Evolutionary conservation across 2,329 filamentous ascomycete genomes (phyloP).

Genomic region (Dendrostoma leiphaemia): DNA sequence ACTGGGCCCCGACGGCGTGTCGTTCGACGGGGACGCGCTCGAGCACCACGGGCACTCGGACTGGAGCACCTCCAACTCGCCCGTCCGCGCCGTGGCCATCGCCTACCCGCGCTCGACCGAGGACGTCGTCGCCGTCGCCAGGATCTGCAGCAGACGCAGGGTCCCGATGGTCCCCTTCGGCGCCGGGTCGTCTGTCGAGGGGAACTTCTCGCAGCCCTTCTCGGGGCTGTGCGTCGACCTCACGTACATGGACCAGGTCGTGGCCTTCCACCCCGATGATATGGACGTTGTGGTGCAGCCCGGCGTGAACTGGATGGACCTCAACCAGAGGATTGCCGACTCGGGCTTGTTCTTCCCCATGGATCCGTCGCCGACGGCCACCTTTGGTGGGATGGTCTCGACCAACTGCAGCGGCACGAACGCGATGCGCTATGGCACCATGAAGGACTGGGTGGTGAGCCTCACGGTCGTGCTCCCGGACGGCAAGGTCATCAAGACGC

Average conservation of each 20-base stretch:
- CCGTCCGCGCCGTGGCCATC: conserved; percentile 61
- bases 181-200: conserved; percentile 71
- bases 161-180: conserved; percentile 63
- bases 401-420: conserved; percentile 66
- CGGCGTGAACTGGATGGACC: conserved; percentile 63
- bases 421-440: conserved; percentile 66
- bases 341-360: conserved; percentile 67
- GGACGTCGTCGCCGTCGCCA: conserved; percentile 62
- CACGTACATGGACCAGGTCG: conserved; percentile 62
- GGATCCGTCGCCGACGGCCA: conserved; percentile 63
- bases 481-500: conserved; percentile 68
- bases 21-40: conserved; percentile 62
- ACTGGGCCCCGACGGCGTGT: conserved; percentile 59
- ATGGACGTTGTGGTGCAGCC: conserved; percentile 73
- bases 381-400: conserved; percentile 60
- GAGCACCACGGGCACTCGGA: conserved; percentile 66
- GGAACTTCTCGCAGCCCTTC: conserved; percentile 65
- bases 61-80: conserved; percentile 67
- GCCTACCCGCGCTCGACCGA: conserved; percentile 63
- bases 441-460: conserved; percentile 74
- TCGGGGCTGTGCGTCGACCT: conserved; percentile 72
- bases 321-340: conserved; percentile 63
- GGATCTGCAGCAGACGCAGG: conserved; percentile 58
- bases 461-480: conserved; percentile 70
- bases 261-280: conserved; percentile 63